Evolutionary conservation across 495 filamentous ascomycete genomes (phyloP).

Genomic region (Poronia punctata): DNA sequence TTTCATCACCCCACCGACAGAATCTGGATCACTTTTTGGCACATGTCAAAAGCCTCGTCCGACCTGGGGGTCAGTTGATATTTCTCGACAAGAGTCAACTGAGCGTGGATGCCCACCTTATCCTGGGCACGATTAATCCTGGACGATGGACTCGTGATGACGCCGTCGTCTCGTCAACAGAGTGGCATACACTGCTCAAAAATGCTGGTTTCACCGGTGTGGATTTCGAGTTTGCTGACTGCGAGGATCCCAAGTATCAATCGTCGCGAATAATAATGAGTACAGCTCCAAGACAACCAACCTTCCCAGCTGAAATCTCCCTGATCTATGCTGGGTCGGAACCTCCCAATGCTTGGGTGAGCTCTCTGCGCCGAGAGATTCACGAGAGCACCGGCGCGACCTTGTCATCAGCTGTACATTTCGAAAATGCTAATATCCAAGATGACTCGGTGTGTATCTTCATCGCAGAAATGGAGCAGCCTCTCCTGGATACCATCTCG

Average conservation of each 20-base stretch:
- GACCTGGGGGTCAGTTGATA: constrained; percentile 27
- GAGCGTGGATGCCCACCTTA: constrained; percentile 18
- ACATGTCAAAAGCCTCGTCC: constrained; percentile 23
- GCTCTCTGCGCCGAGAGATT: constrained; percentile 1
- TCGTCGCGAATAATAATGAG: constrained; percentile 8
- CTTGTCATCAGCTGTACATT: background rate
- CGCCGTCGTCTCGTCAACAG: constrained; percentile 21
- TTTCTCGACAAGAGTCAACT: constrained; percentile 23
- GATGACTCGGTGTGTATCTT: constrained; percentile 15
- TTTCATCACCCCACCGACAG: constrained; percentile 32
- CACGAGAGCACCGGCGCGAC: background rate
- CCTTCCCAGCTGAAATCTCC: background rate
- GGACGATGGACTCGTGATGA: constrained; percentile 39
- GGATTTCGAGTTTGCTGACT: constrained; percentile 25
- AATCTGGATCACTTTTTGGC: constrained; percentile 18
- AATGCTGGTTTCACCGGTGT: constrained; percentile 38
- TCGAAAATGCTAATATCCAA: constrained; percentile 3
- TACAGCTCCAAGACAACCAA: background rate
- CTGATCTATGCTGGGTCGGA: constrained; percentile 1
- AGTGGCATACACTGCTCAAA: constrained; percentile 38
- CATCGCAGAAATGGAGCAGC: constrained; percentile 7
- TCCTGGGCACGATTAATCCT: constrained; percentile 35
- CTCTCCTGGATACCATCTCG: constrained; percentile 10
- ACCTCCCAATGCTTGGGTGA: constrained; percentile 5
- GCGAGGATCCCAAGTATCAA: constrained; percentile 8